Evolutionary conservation across 140 eudicot genomes (phyloP).

Genomic region (Cichorium intybus): DNA sequence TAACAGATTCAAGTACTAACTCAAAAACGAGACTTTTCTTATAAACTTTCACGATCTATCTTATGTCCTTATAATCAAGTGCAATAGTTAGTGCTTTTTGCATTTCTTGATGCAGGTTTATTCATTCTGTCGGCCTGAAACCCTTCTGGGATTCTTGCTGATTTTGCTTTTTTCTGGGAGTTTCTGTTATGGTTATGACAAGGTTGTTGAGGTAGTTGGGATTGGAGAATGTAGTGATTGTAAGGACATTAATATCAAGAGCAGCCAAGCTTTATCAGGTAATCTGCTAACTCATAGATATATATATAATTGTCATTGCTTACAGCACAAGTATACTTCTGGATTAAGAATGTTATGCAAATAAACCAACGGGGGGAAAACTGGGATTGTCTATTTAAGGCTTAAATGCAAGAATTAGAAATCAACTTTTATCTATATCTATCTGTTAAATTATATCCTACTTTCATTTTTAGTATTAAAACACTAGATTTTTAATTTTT

Average conservation of each 20-base stretch:
- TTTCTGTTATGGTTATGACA: conserved; percentile 47
- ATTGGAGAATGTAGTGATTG: conserved; percentile 78
- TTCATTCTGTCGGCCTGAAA: conserved; percentile 32
- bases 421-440: too few species aligned
- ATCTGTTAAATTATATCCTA: neutral
- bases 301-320: conserved; percentile 2
- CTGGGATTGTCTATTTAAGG: neutral
- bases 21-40: conserved; percentile 11
- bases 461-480: neutral
- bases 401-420: neutral
- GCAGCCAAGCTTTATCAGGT: conserved; percentile 76
- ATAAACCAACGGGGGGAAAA: neutral
- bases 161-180: conserved; percentile 32
- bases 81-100: conserved; percentile 1
- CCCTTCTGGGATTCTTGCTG: conserved; percentile 47
- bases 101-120: conserved; percentile 48
- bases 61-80: conserved; percentile 14
- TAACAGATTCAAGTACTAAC: conserved; percentile 18
- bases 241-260: conserved; percentile 50
- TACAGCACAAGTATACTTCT: neutral
- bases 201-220: conserved; percentile 62
- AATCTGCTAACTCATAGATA: neutral
- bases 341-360: neutral
- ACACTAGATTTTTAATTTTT: neutral
- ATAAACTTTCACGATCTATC: neutral